Conservation (phyloP, 2,329 filamentous ascomycete genomes). For the Fusarium albidum region DNA sequence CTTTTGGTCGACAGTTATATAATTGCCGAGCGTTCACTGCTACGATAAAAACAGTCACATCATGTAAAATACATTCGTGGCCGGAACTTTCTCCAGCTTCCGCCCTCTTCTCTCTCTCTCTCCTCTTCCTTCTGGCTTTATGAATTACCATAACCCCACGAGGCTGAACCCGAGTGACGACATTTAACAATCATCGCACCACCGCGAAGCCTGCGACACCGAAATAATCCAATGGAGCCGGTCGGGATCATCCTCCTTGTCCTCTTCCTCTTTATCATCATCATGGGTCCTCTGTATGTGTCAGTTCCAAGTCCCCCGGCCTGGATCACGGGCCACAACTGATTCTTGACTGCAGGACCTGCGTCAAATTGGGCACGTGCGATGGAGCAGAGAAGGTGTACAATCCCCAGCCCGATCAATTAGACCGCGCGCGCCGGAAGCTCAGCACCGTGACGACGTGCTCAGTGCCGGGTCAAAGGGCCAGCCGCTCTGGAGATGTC, state of each 20-base stretch:
- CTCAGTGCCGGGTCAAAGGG: conserved; percentile 23
- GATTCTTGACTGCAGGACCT: conserved; percentile 24
- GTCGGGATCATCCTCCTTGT: conserved; percentile 39
- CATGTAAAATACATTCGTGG: not conserved
- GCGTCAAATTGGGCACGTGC: conserved; percentile 27
- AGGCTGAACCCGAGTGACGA: conserved; percentile 4
- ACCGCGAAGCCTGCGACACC: not conserved
- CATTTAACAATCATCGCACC: conserved; percentile 6
- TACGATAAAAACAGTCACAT: conserved; percentile 2
- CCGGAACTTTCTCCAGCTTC: not conserved
- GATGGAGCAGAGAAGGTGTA: conserved; percentile 21
- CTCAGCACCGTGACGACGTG: conserved; percentile 42
- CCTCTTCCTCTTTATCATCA: conserved; percentile 32
- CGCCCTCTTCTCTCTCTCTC: not conserved
- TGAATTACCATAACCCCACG: not conserved
- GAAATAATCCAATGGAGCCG: conserved; percentile 30
- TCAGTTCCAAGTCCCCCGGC: not conserved
- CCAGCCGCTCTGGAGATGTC: conserved; percentile 8
- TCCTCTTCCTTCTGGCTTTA: too few relatives aligned
- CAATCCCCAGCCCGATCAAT: conserved; percentile 31
- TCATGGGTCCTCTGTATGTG: conserved; percentile 35
- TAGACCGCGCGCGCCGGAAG: conserved; percentile 40
- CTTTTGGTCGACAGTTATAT: conserved; percentile 1
- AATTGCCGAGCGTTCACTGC: conserved; percentile 1
- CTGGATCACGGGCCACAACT: not conserved